Evolutionary conservation across 805 yeast species (phyloP).

Genomic region (Metschnikowia koreensis): DNA sequence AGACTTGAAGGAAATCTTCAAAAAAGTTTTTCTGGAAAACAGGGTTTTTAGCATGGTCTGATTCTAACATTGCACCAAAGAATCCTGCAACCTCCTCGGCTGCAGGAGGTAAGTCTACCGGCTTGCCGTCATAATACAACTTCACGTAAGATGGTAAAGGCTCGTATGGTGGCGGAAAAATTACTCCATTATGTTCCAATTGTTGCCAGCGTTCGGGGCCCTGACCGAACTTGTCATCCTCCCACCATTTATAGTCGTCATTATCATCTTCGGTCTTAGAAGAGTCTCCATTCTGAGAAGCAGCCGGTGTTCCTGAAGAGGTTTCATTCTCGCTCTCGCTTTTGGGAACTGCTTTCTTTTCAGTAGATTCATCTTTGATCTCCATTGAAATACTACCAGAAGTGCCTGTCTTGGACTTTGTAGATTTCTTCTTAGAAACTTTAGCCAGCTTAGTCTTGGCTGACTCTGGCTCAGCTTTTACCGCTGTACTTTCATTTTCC

Average conservation of each 20-base stretch:
- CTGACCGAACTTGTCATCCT: constrained; percentile 60
- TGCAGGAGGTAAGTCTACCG: constrained; percentile 68
- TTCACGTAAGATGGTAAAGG: constrained; percentile 79
- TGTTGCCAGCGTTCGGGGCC: constrained; percentile 84
- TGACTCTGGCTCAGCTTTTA: constrained; percentile 12
- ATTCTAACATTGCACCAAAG: constrained; percentile 81
- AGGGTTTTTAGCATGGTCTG: constrained; percentile 87
- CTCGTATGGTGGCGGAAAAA: constrained; percentile 90
- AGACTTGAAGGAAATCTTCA: constrained; percentile 65
- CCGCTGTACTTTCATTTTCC: constrained; percentile 19
- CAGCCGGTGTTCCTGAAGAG: not conserved
- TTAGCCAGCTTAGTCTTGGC: constrained; percentile 1
- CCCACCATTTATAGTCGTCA: constrained; percentile 83
- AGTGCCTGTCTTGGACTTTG: not conserved
- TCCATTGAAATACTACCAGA: not conserved
- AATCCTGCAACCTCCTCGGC: constrained; percentile 98
- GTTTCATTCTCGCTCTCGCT: constrained; percentile 15
- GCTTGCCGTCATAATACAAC: constrained; percentile 70
- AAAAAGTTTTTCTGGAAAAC: constrained; percentile 86
- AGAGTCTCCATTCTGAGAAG: constrained; percentile 32
- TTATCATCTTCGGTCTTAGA: constrained; percentile 42
- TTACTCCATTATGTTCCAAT: constrained; percentile 83
- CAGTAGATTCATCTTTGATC: constrained; percentile 15
- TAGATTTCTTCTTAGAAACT: not conserved
- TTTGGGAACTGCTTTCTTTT: constrained; percentile 3